phyloP scores from a whole-genome alignment of 441 rosid genomes.

The Aleurites moluccanus region DNA sequence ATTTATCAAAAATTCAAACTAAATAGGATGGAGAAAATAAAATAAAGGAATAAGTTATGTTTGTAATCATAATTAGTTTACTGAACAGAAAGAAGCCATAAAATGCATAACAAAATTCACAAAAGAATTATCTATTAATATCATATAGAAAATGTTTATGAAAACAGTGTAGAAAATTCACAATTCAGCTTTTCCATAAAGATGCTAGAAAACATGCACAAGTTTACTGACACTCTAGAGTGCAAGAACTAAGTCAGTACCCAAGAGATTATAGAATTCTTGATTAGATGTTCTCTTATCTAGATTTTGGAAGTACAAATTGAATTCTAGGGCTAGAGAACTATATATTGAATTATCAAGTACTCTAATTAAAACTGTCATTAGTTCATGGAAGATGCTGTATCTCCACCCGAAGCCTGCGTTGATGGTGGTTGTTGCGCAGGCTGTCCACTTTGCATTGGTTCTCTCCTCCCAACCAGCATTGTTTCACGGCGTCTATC shows the following conservation, averaged over 20 bases:
- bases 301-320: not conserved
- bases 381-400: conserved; percentile 17
- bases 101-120: not conserved
- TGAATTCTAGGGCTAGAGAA: not conserved
- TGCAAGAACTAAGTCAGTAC: not conserved
- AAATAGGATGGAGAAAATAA: not conserved
- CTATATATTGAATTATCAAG: not conserved
- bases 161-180: not conserved
- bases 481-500: conserved; percentile 70
- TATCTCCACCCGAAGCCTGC: conserved; percentile 24
- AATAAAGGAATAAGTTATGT: not conserved
- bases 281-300: not conserved
- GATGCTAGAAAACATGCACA: conserved; percentile 7
- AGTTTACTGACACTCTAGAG: not conserved
- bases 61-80: not conserved
- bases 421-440: conserved; percentile 23
- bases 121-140: not conserved
- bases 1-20: no score
- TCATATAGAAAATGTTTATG: not conserved
- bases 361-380: conserved; percentile 18
- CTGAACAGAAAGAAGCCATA: not conserved
- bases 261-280: not conserved
- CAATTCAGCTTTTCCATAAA: conserved; percentile 6
- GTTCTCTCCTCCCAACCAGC: conserved; percentile 77
- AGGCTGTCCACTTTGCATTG: conserved; percentile 30